A percentile compares a stretch with the other conserved stretches of the same genome.
Evolutionary conservation across 2,329 filamentous ascomycete species (phyloP).

Genomic region (Epichloe scottii): DNA sequence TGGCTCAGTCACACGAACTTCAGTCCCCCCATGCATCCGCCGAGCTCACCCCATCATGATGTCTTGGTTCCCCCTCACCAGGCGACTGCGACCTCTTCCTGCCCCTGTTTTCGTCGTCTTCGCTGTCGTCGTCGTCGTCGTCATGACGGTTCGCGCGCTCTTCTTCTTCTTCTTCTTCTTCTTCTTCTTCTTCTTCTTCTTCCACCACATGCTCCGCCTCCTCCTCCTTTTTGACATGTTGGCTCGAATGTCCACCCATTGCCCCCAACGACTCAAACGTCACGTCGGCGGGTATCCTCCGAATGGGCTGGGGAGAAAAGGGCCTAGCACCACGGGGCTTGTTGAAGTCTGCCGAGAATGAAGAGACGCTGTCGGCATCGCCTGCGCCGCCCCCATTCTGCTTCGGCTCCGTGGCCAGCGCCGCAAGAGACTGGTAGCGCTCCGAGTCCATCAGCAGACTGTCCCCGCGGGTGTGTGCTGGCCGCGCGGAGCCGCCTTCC

Average conservation of each 20-base stretch:
- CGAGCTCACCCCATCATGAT: background rate
- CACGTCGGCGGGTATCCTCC: constrained; percentile 27
- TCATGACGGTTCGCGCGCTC: background rate
- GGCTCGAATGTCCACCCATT: constrained; percentile 7
- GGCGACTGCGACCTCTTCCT: background rate
- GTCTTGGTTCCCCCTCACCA: background rate
- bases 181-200: background rate
- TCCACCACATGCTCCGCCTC: constrained; percentile 7
- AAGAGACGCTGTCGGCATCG: constrained; percentile 40
- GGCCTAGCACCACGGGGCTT: constrained; percentile 41
- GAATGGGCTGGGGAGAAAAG: constrained; percentile 45
- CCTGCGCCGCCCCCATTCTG: constrained; percentile 14
- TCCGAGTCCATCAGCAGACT: constrained; percentile 41
- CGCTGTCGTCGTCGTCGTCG: no score
- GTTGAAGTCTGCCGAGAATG: constrained; percentile 40
- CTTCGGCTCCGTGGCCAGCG: constrained; percentile 24
- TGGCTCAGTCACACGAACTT: background rate
- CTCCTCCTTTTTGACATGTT: background rate
- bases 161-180: background rate
- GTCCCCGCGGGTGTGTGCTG: constrained; percentile 33
- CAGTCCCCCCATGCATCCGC: constrained; percentile 1
- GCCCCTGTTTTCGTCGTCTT: background rate
- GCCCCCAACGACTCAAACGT: constrained; percentile 26
- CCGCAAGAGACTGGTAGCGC: constrained; percentile 46
- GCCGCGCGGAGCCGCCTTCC: constrained; percentile 19